Base-by-base conservation (phyloP, 1,139 yeast species). In the Saccharomyces hybrid region DNA sequence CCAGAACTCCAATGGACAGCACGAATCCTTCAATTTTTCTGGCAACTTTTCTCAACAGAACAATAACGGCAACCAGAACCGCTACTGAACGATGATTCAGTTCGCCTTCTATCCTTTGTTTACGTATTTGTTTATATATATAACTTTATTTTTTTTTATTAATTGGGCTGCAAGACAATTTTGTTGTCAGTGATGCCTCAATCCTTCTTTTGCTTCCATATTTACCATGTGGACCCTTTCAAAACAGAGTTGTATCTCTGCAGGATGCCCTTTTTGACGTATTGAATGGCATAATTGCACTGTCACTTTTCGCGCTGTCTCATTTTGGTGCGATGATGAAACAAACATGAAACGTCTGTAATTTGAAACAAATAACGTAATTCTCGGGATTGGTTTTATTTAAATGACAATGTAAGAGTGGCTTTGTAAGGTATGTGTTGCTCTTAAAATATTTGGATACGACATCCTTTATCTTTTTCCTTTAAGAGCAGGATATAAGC, bases 1-100 rank as follows among this genome's bases (percentile, higher is more conserved):
- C 16, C 32, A 49, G 29, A 28, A 50, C 19, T 28, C 26, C 7
- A 50, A 44, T 29, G 26, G 47, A 19, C 23, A 19, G 23, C 23
- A 19, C 6, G 48, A 50, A 3, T 47, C 48, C 11, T 50, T 50
- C 32, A 44, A 44, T 42, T 50, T 50, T 14, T 47, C 46, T 16
- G 52, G 52, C 23, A 34, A 50, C 11, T 50, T 50, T 31, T 41
- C 52, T 19, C 41, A 50, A 31, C 42, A 44, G 32, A 13, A 38
- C 44, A 16, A 38, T 13, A 38, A 38, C 4, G 44, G 44, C 25
- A 16, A 16, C n/a, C 44, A 38, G n/a, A 38, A 38, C 44, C 44
- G 44, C 19, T 38, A 38, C 13, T 38, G 19, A 38, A 16, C 9
- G 16, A 19, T 38, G 44, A 16, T 38, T 38, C 25, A 7, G 38